Percentiles rank a stretch among this genome's conserved stretches.
Conservation (phyloP, 257 asterid species). For the Catharanthus roseus region DNA sequence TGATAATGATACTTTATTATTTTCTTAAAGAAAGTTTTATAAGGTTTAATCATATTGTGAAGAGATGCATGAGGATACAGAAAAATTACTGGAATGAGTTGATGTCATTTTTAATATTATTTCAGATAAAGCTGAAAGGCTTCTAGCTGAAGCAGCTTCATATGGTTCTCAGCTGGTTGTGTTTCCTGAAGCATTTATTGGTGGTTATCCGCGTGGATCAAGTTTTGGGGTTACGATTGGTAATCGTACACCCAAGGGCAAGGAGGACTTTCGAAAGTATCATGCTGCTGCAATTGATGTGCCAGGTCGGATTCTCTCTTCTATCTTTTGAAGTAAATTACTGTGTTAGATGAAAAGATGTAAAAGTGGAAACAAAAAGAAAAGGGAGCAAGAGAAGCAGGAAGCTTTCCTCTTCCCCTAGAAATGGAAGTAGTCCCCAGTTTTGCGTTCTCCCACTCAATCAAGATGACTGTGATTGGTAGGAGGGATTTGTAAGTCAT, state of each 20-base stretch:
- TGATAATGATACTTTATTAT: neutral
- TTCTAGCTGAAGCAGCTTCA: slow-evolving; percentile 90
- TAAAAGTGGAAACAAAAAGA: neutral
- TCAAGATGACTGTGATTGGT: neutral
- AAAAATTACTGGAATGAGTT: neutral
- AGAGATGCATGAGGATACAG: neutral
- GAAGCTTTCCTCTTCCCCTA: neutral
- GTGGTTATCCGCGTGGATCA: slow-evolving; percentile 98
- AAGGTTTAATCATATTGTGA: neutral
- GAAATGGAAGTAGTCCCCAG: neutral
- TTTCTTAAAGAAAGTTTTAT: neutral
- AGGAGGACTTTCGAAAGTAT: slow-evolving; percentile 82
- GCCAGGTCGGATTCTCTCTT: slow-evolving; percentile 52
- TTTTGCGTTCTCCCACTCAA: neutral
- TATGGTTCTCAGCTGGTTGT: slow-evolving; percentile 86
- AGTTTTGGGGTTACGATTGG: slow-evolving; percentile 82
- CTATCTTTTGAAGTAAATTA: neutral
- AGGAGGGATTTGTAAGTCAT: neutral
- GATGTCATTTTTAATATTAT: neutral
- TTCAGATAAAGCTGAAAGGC: slow-evolving; percentile 89
- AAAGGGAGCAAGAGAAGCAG: neutral
- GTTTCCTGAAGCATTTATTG: slow-evolving; percentile 96
- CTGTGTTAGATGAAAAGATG: neutral
- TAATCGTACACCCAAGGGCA: slow-evolving; percentile 83
- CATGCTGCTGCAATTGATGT: slow-evolving; percentile 91